Conservation (phyloP, 1,284 basidiomycete genomes). For the Gastroboletus turbinatus region DNA sequence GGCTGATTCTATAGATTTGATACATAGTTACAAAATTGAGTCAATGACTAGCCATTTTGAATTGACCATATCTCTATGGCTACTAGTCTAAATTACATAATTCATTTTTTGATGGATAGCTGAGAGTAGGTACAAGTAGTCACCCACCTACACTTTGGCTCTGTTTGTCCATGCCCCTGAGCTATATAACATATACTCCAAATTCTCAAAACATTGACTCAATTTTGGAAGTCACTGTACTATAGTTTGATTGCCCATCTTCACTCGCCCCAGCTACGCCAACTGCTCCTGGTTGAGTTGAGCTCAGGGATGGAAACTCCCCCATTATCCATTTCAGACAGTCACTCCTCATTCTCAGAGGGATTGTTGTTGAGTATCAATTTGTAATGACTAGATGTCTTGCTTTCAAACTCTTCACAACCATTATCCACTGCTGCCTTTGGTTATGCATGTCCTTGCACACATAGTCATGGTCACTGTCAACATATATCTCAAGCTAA, state of each 20-base stretch:
- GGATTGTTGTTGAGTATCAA: slow-evolving; percentile 78
- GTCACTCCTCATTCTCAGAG: slow-evolving; percentile 60
- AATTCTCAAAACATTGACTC: too few species aligned
- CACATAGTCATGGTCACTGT: slow-evolving; percentile 65
- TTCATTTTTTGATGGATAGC: too few species aligned
- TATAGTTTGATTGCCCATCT: slow-evolving; percentile 51
- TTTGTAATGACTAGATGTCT: slow-evolving; percentile 53
- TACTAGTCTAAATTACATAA: too few species aligned
- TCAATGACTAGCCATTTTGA: too few species aligned
- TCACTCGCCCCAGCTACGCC: slow-evolving; percentile 53
- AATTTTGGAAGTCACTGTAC: too few species aligned
- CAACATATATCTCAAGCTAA: slow-evolving; percentile 64
- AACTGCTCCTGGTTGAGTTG: slow-evolving; percentile 61
- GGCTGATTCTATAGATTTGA: too few species aligned
- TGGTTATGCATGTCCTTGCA: slow-evolving; percentile 44
- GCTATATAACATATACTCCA: too few species aligned
- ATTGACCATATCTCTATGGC: too few species aligned
- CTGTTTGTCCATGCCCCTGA: too few species aligned
- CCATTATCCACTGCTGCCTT: slow-evolving; percentile 37
- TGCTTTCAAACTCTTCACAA: slow-evolving; percentile 50
- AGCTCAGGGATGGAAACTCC: slow-evolving; percentile 67
- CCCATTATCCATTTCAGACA: slow-evolving; percentile 62
- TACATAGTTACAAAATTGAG: too few species aligned
- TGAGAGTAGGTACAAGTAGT: too few species aligned
- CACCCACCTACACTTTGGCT: too few species aligned